Conservation (phyloP, 73 alveolate genomes). For the Tetrahymena elliotti region DNA sequence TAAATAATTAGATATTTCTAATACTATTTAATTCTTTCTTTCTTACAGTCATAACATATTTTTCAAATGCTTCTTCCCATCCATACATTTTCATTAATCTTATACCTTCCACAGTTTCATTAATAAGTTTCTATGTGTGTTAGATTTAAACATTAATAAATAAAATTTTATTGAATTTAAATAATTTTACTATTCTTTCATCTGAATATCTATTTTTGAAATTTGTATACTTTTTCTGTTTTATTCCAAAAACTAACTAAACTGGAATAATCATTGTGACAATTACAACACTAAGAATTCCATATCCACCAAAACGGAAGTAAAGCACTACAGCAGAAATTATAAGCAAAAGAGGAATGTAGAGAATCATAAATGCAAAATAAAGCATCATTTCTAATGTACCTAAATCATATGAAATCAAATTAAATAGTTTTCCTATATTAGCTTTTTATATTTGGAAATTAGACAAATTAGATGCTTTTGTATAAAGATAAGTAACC, state of each 20-base stretch:
- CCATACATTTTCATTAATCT: constrained; percentile 40
- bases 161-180: background rate
- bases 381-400: background rate
- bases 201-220: background rate
- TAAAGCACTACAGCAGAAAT: background rate
- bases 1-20: background rate
- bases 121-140: background rate
- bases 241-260: background rate
- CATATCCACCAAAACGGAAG: background rate
- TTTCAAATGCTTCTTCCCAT: constrained; percentile 37
- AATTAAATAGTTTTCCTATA: background rate
- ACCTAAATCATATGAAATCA: background rate
- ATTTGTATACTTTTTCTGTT: background rate
- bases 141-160: background rate
- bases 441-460: background rate
- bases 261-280: background rate
- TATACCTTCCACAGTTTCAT: constrained; percentile 41
- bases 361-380: background rate
- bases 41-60: background rate
- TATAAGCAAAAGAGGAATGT: background rate
- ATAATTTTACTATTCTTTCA: background rate
- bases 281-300: background rate
- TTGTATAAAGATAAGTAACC: background rate
- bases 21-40: background rate
- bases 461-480: background rate